Evolutionary conservation across 768 basidiomycete species (phyloP), one percentile per base, ranked within the genome.

Genomic region (Fomitopsis pulvina): DNA sequence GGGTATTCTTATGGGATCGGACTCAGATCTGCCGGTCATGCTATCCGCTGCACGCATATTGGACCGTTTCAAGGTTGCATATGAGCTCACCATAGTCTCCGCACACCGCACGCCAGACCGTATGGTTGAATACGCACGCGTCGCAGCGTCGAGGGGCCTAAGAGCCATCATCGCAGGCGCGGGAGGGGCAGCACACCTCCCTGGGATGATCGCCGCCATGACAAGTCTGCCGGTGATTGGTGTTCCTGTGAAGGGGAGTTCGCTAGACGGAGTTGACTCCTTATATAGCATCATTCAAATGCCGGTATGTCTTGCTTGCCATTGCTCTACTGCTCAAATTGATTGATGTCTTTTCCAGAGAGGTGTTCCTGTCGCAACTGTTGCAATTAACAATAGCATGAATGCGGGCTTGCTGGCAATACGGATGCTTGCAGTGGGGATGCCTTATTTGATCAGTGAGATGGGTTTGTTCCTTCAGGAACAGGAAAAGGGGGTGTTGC

Each of bases 191-290:
- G 96, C 95, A 4, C 96, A 99, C 70, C 70, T 99, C 1, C 96
- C 96, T 0, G 96, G 96, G 0, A 99, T 99, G 96, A 92, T 97
- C 1, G 96, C 95, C 4, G 85, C 90, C 18, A 83, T 96, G 85
- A 95, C 93, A 0, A 74, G 83, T 2, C 65, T 98, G 45, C 95
- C 96, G 0, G 92, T 99, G 0, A 80, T 99, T 27, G 95, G 96
- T 11, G 96, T 99, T 0, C 96, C 96, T 2, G 96, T 99, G 49
- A 96, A 93, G 64, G 94, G 91, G 10, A 92, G 91, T 64, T 77
- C 83, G 0, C 74, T 98, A 11, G 94, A 96, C 64, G 96, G 96
- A 0, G 92, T 99, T 1, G 96, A 98, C 68, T 92, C 92, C n/a
- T 67, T 99, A 59, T 83, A 96, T 62, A 93, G 89, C 63, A 98